A percentile compares a stretch with the other conserved stretches of the same genome.
phyloP scores from a whole-genome alignment of 164 flowering plant genomes.

The Vitis labrusca region DNA sequence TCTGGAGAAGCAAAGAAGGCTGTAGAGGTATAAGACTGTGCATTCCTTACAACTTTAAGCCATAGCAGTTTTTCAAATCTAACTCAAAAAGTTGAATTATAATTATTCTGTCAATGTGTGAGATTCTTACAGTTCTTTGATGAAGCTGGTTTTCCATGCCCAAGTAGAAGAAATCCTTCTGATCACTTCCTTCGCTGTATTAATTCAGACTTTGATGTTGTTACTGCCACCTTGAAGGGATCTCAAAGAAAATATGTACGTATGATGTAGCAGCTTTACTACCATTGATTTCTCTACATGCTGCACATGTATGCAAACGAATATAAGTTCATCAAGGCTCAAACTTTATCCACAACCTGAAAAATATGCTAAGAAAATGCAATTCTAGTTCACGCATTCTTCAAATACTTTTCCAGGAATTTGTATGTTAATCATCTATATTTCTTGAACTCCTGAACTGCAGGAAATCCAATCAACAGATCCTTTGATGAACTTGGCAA shows the following conservation, averaged over 20 bases:
- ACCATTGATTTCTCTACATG: too few species aligned
- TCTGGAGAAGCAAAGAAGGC: constrained; percentile 39
- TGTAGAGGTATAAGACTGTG: neutral
- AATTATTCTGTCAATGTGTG: neutral
- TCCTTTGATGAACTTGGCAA: constrained; percentile 6
- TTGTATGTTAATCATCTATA: neutral
- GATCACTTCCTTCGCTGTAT: constrained; percentile 35
- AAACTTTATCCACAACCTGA: too few species aligned
- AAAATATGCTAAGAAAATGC: too few species aligned
- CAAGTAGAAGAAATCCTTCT: constrained; percentile 25
- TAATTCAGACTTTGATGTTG: constrained; percentile 25
- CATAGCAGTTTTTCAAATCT: neutral
- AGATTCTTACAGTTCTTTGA: constrained; percentile 24
- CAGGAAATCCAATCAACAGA: constrained; percentile 14
- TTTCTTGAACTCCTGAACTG: neutral
- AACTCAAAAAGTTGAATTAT: too few species aligned
- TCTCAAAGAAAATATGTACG: constrained; percentile 9
- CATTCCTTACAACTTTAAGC: neutral
- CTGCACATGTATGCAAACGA: too few species aligned
- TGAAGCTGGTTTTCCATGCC: constrained; percentile 31
- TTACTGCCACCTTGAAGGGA: constrained; percentile 3
- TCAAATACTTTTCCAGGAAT: too few species aligned
- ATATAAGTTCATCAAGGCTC: neutral
- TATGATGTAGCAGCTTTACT: neutral
- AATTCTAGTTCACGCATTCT: too few species aligned